Evolutionary conservation across 495 filamentous ascomycete species (phyloP), one percentile per base, ranked within the genome.

Genomic region (Talaromyces trachyspermus): DNA sequence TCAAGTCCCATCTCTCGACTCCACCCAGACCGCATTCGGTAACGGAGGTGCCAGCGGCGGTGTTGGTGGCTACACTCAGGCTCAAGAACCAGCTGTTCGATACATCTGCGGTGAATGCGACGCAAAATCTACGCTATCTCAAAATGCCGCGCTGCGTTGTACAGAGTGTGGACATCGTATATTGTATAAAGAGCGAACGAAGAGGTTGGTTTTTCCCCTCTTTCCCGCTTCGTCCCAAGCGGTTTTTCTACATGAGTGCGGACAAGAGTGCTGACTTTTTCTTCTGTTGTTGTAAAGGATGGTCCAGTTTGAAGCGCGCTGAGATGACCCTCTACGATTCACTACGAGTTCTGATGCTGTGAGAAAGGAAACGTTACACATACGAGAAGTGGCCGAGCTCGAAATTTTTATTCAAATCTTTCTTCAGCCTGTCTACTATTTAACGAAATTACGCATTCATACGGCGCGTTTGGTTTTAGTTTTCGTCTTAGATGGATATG

Each of bases 251-350:
- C 2, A 19, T 29, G n/a, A 9, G 19, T 35, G 24, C 35, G 11
- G 35, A 24, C 14, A 10, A 40, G 6, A 48, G n/a, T 25, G 14
- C 44, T 47, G 18, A 48, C 11, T 27, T 19, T 38, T 42, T 37
- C 43, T 50, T 49, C 49, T 41, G 19, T 1, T 43, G 35, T 29
- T 24, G 38, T 48, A 75, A 76, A 80, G 81, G 50, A 97, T 98
- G 90, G 90, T 98, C 26, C 92, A 98, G 66, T 98, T 98, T 58
- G 90, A 98, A 70, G 94, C 94, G 41, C 81, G 91, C 56, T 96
- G 55, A n/a, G 68, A 54, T 2, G 9, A 22, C 10, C 6, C 2
- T 25, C 12, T 47, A 19, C 12, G 40, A 44, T 40, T 10, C 8
- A 3, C 24, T 25, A 46, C 27, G 11, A n/a, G n/a, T n/a, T n/a